Evolutionary conservation across 2,329 filamentous ascomycete genomes (phyloP).

Genomic region (Aspergillus puulaauensis): DNA sequence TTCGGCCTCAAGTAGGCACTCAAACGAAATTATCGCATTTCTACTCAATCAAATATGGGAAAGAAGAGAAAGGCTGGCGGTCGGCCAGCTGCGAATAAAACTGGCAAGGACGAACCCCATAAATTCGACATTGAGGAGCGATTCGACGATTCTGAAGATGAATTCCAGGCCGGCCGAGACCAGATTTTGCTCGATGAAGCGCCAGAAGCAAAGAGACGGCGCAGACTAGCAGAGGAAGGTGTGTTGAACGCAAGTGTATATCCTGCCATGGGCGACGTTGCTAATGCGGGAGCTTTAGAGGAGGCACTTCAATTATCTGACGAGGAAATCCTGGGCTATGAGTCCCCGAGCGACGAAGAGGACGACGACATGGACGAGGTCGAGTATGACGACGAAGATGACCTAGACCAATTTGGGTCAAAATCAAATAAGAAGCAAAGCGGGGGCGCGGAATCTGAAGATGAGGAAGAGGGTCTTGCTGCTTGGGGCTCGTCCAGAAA

Average conservation of each 20-base stretch:
- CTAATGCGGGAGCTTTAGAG: constrained; percentile 43
- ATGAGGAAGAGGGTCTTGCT: constrained; percentile 52
- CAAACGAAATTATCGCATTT: not conserved
- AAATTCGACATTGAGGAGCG: constrained; percentile 59
- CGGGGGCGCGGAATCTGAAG: constrained; percentile 23
- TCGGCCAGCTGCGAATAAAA: constrained; percentile 38
- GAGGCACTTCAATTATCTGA: constrained; percentile 59
- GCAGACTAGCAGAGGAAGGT: constrained; percentile 69
- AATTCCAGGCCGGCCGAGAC: constrained; percentile 85
- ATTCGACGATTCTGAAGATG: constrained; percentile 90
- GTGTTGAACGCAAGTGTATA: constrained; percentile 9
- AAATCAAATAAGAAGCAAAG: constrained; percentile 22
- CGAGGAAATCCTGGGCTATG: constrained; percentile 61
- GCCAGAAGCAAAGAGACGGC: constrained; percentile 73
- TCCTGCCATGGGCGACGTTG: not conserved
- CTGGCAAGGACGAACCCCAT: constrained; percentile 27
- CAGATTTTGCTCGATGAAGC: constrained; percentile 82
- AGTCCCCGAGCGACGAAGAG: constrained; percentile 41
- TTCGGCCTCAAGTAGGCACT: constrained; percentile 3
- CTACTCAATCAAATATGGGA: constrained; percentile 41
- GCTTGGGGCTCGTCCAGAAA: constrained; percentile 87
- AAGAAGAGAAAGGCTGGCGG: constrained; percentile 69
- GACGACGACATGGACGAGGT: constrained; percentile 48
- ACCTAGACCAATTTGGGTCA: constrained; percentile 23
- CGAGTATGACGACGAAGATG: constrained; percentile 33